These are phyloP conservation scores for Mycena latifolia DNA, from an alignment of 768 basidiomycete genomes.

Conservation along the genomic window DNA sequence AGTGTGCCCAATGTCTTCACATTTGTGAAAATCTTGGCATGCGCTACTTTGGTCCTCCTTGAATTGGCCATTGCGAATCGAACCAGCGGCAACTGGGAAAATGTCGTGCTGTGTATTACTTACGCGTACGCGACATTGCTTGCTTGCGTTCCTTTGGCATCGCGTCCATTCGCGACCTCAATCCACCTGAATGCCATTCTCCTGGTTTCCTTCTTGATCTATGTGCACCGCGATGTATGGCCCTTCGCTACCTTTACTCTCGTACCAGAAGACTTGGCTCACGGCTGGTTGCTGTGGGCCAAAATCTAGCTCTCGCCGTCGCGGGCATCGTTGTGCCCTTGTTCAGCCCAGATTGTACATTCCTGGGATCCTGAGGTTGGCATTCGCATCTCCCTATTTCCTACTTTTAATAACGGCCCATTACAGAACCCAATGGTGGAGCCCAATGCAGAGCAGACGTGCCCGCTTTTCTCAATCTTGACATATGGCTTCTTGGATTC, in stretches of 20 bases:
- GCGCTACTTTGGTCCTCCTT: constrained; percentile 8
- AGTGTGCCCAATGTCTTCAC: no score
- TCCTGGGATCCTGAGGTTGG: constrained; percentile 55
- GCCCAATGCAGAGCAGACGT: constrained; percentile 54
- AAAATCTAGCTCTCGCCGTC: constrained; percentile 53
- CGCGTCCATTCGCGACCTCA: neutral
- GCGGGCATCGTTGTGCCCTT: constrained; percentile 58
- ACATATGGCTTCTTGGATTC: constrained; percentile 60
- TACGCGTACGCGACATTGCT: constrained; percentile 22
- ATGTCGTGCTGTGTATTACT: constrained; percentile 6
- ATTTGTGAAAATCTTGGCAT: constrained; percentile 5
- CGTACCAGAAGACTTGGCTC: constrained; percentile 50
- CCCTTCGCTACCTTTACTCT: constrained; percentile 59
- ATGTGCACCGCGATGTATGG: constrained; percentile 55
- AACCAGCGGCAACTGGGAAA: constrained; percentile 15
- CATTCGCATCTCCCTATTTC: constrained; percentile 5
- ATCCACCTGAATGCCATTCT: constrained; percentile 19
- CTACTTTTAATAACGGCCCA: constrained; percentile 1
- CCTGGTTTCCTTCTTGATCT: constrained; percentile 15
- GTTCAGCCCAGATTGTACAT: constrained; percentile 55
- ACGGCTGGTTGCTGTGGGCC: constrained; percentile 57
- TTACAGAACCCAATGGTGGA: constrained; percentile 36
- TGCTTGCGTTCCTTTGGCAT: constrained; percentile 5
- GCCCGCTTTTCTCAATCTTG: constrained; percentile 40
- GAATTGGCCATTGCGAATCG: constrained; percentile 8